phyloP scores from a whole-genome alignment of 208 protist genomes.

The Trypanosomatidae sp. region DNA sequence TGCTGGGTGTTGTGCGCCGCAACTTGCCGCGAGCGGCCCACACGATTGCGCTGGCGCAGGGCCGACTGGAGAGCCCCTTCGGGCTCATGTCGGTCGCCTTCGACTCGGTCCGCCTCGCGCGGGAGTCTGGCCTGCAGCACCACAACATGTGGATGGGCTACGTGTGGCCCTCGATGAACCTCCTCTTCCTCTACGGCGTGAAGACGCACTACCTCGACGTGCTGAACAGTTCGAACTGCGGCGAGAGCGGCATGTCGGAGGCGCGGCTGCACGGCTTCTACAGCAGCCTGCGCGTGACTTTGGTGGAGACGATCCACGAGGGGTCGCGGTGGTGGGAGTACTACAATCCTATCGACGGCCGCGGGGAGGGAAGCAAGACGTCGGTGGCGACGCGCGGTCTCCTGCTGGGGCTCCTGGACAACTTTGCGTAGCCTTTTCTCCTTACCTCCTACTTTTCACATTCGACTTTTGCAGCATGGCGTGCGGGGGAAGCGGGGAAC shows the following conservation, averaged over 20 bases:
- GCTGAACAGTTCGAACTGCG: constrained; percentile 8
- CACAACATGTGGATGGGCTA: constrained; percentile 72
- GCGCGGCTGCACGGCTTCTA: constrained; percentile 36
- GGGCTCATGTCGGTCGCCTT: constrained; percentile 80
- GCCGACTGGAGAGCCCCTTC: constrained; percentile 48
- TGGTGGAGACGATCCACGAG: constrained; percentile 44
- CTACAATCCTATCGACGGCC: constrained; percentile 68
- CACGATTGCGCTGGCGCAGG: constrained; percentile 51
- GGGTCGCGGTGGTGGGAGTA: constrained; percentile 66
- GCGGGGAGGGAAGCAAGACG: constrained; percentile 72
- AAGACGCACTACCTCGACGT: constrained; percentile 58
- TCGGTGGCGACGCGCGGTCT: constrained; percentile 62
- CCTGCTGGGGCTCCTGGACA: constrained; percentile 50
- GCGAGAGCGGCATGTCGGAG: neutral
- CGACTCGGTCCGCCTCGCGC: constrained; percentile 53
- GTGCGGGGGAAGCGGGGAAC: neutral
- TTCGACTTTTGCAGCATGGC: no score
- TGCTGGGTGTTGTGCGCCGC: constrained; percentile 53
- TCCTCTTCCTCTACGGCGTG: constrained; percentile 61
- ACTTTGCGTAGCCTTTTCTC: constrained; percentile 59
- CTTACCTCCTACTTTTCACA: no score
- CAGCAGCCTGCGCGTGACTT: constrained; percentile 30
- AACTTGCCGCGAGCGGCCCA: constrained; percentile 33
- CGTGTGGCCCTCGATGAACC: constrained; percentile 67
- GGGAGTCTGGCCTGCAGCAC: constrained; percentile 47